A percentile compares a stretch with the other conserved stretches of the same genome.
phyloP scores from a whole-genome alignment of 208 protist species.

The Leishmania arabica region DNA sequence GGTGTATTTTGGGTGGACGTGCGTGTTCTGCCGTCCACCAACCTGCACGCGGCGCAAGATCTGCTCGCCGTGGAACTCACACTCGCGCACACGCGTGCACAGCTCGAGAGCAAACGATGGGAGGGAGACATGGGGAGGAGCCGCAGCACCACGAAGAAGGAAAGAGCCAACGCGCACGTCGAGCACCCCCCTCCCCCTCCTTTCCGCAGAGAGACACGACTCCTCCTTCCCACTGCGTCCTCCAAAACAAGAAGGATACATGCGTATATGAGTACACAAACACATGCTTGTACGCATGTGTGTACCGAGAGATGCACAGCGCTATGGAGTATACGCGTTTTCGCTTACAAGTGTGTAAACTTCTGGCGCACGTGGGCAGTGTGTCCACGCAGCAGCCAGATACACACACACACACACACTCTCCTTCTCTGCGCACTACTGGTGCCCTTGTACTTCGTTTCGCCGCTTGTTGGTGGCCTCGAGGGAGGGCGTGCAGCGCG shows the following conservation, averaged over 20 bases:
- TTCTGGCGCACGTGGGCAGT: neutral
- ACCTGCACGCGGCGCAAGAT: neutral
- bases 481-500: conserved; percentile 9
- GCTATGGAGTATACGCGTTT: neutral
- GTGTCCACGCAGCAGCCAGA: neutral
- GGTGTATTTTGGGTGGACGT: neutral
- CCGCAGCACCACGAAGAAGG: neutral
- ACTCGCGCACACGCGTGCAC: neutral
- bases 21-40: neutral
- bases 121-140: neutral
- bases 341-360: neutral
- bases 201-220: no score
- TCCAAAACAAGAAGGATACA: no score
- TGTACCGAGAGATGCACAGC: neutral
- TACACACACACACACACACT: neutral
- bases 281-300: no score
- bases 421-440: neutral
- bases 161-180: neutral
- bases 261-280: no score
- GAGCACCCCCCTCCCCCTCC: neutral
- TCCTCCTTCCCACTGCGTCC: no score
- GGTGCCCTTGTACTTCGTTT: neutral
- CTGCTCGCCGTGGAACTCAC: neutral
- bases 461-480: neutral
- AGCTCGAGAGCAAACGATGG: neutral